Percentiles rank a stretch among this genome's conserved stretches.
Evolutionary conservation across 176 grass and related monocot species (phyloP).

Genomic region (Thinopyrum elongatum): DNA sequence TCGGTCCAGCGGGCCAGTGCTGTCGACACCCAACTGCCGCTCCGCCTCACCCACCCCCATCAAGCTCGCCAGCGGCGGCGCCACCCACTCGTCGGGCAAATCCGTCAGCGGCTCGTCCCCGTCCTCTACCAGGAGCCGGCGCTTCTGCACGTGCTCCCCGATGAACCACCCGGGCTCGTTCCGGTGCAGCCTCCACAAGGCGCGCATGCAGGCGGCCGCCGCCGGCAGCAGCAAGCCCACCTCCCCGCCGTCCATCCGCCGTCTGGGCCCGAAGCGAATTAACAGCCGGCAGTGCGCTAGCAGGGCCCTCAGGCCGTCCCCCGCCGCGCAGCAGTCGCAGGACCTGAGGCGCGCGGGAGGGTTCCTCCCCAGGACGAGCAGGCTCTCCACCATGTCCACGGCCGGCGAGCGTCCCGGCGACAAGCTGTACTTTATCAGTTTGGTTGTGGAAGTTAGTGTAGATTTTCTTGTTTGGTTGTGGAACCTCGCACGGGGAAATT

Average conservation of each 20-base stretch:
- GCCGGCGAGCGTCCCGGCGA: conserved; percentile 42
- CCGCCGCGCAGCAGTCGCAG: conserved; percentile 53
- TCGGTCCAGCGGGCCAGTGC: conserved; percentile 5
- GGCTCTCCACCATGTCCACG: conserved; percentile 49
- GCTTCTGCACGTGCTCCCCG: background rate
- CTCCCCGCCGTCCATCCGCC: background rate
- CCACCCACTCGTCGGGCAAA: background rate
- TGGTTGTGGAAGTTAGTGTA: too few species aligned
- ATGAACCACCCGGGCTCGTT: background rate
- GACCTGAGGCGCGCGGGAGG: conserved; percentile 35
- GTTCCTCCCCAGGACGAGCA: conserved; percentile 25
- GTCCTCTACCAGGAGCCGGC: background rate
- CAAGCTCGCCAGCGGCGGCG: conserved; percentile 19
- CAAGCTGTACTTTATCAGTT: background rate
- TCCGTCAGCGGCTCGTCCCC: background rate
- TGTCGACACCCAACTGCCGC: conserved; percentile 36
- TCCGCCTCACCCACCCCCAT: conserved; percentile 40
- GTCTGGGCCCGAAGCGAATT: conserved; percentile 32
- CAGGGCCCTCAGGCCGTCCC: conserved; percentile 37
- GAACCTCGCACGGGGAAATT: too few species aligned
- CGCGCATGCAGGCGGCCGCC: background rate
- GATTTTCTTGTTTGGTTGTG: too few species aligned
- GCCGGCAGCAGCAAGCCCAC: too few species aligned
- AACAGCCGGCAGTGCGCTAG: conserved; percentile 53
- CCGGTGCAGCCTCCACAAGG: conserved; percentile 60